Evolutionary conservation across 2,329 filamentous ascomycete species (phyloP).

Genomic region (Ploettnerulaceae sp.): DNA sequence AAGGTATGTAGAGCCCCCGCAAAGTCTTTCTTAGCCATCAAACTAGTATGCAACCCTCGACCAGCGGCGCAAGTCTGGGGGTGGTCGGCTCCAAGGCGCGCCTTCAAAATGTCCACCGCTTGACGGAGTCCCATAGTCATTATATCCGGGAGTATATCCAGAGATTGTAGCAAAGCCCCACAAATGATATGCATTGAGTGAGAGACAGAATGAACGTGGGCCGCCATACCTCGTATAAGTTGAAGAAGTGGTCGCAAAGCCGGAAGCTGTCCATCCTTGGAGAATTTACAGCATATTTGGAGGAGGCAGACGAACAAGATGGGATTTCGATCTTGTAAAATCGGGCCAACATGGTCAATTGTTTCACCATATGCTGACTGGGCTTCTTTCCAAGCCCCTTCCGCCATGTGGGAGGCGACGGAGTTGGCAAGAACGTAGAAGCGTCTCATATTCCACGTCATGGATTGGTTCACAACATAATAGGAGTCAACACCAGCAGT

Average conservation of each 20-base stretch:
- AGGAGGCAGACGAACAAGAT: conserved; percentile 3
- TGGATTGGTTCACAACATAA: background rate
- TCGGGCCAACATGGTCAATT: conserved; percentile 1
- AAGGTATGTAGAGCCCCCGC: background rate
- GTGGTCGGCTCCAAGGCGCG: background rate
- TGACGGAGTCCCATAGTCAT: conserved; percentile 1
- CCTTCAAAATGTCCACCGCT: conserved; percentile 2
- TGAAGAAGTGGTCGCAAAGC: conserved; percentile 2
- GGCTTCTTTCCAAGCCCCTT: conserved; percentile 1
- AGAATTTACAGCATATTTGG: conserved; percentile 6
- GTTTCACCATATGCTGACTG: conserved; percentile 3
- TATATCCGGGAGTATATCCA: conserved; percentile 2
- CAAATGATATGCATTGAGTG: conserved; percentile 2
- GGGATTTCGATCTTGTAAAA: background rate
- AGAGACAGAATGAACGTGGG: conserved; percentile 4
- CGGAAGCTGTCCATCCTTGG: background rate
- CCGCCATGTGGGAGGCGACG: background rate
- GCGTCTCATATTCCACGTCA: conserved; percentile 4
- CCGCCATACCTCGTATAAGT: conserved; percentile 3
- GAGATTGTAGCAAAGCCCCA: background rate
- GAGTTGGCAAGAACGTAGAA: conserved; percentile 5
- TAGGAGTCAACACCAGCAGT: conserved; percentile 1
- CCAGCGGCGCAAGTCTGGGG: conserved; percentile 1
- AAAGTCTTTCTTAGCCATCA: background rate
- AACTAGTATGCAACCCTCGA: background rate